Evolutionary conservation across 352 stramenopile species (phyloP).

Genomic region (Sclerospora graminicola): DNA sequence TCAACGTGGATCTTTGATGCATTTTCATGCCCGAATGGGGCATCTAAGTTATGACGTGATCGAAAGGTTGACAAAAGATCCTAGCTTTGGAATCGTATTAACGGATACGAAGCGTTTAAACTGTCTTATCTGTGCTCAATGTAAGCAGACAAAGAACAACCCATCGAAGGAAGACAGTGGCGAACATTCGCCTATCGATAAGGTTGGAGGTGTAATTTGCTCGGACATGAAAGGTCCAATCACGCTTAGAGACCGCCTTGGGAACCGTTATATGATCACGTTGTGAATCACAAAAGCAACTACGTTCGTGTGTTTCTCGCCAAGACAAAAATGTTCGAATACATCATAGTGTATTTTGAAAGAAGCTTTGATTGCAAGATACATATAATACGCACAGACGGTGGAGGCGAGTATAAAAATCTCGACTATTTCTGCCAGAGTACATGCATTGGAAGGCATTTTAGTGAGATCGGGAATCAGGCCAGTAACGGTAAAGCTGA

Average conservation of each 20-base stretch:
- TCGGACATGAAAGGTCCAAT: slow-evolving; percentile 2
- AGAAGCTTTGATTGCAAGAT: slow-evolving; percentile 1
- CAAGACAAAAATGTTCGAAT: slow-evolving; percentile 1
- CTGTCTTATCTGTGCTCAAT: slow-evolving; percentile 6
- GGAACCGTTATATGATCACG: slow-evolving; percentile 1
- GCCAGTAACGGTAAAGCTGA: slow-evolving; percentile 25
- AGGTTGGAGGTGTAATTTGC: slow-evolving; percentile 11
- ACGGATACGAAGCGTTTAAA: slow-evolving; percentile 1
- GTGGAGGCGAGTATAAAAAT: slow-evolving; percentile 13
- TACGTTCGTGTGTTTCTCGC: slow-evolving; percentile 9
- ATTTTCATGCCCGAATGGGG: slow-evolving; percentile 1
- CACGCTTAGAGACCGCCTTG: slow-evolving; percentile 1
- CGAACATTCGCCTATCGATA: slow-evolving; percentile 3
- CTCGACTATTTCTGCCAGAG: slow-evolving; percentile 18
- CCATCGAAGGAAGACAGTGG: slow-evolving; percentile 3
- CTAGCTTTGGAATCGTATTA: neutral
- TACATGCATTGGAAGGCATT: slow-evolving; percentile 10
- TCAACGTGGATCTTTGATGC: neutral
- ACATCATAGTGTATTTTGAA: slow-evolving; percentile 6
- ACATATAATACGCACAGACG: slow-evolving; percentile 3
- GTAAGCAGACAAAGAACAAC: slow-evolving; percentile 6
- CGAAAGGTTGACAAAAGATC: neutral
- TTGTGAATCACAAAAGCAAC: slow-evolving; percentile 5
- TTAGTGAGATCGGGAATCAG: slow-evolving; percentile 13
- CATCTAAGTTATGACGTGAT: slow-evolving; percentile 5